Evolutionary conservation across 1,139 yeast genomes (phyloP).

Genomic region (Taphrina wiesneri): DNA sequence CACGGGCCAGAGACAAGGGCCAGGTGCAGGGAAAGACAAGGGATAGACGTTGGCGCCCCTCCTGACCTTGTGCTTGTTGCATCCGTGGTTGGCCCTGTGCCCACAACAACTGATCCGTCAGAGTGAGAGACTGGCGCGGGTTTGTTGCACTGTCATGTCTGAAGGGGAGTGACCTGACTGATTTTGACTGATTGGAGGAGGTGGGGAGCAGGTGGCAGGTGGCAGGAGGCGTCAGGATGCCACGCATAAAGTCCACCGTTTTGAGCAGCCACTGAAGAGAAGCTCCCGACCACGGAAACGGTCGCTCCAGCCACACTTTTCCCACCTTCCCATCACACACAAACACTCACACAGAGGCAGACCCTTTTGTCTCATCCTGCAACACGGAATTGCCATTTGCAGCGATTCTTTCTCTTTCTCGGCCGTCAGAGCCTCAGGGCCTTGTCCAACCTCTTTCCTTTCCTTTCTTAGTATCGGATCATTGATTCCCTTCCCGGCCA

Average conservation of each 20-base stretch:
- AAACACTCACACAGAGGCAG: too few relatives aligned
- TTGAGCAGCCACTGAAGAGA: too few relatives aligned
- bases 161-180: too few relatives aligned
- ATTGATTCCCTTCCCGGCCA: too few relatives aligned
- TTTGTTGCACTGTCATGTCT: too few relatives aligned
- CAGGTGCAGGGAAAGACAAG: not conserved
- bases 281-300: not conserved
- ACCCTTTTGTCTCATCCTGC: not conserved
- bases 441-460: not conserved
- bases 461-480: not conserved
- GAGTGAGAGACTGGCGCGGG: too few relatives aligned
- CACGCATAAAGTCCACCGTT: not conserved
- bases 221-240: too few relatives aligned
- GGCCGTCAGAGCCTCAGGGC: not conserved
- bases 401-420: not conserved
- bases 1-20: not conserved
- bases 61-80: too few relatives aligned
- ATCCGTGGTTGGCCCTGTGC: too few relatives aligned
- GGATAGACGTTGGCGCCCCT: not conserved
- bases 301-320: not conserved
- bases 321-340: not conserved
- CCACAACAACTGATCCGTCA: too few relatives aligned
- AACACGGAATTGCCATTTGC: not conserved
- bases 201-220: too few relatives aligned
- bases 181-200: too few relatives aligned